A percentile compares a stretch with the other conserved stretches of the same genome.
phyloP scores from a whole-genome alignment of 805 yeast genomes.

The Kluyveromyces starmeri region DNA sequence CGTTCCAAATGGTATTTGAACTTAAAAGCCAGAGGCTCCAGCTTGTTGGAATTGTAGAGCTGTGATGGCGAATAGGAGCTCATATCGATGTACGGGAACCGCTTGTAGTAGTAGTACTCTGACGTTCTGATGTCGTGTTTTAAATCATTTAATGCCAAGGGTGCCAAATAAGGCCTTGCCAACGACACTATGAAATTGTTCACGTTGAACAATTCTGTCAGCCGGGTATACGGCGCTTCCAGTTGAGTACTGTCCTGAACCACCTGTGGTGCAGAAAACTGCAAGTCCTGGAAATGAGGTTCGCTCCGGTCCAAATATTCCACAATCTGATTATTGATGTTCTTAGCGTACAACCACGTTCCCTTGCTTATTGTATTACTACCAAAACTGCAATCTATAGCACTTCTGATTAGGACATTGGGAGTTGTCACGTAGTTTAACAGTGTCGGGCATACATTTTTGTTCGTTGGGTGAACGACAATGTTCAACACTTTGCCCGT shows the following conservation, averaged over 20 bases:
- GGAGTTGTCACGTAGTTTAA: conserved; percentile 90
- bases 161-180: conserved; percentile 91
- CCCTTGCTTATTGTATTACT: conserved; percentile 54
- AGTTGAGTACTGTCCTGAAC: conserved; percentile 33
- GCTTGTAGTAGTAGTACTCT: conserved; percentile 31
- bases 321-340: conserved; percentile 52
- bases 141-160: conserved; percentile 73
- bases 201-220: conserved; percentile 89
- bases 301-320: conserved; percentile 37
- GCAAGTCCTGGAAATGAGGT: conserved; percentile 14
- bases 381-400: conserved; percentile 78
- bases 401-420: conserved; percentile 82
- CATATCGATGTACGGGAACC: conserved; percentile 30
- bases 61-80: conserved; percentile 16
- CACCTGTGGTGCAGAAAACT: conserved; percentile 39
- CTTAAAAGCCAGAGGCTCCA: conserved; percentile 30
- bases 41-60: conserved; percentile 26
- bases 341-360: conserved; percentile 51
- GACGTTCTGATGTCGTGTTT: conserved; percentile 50
- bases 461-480: conserved; percentile 66
- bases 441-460: conserved; percentile 55
- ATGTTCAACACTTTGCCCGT: conserved; percentile 77
- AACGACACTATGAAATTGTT: conserved; percentile 86
- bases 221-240: conserved; percentile 72
- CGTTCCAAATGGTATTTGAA: conserved; percentile 30